Percentiles rank a stretch among this genome's conserved stretches.
phyloP scores from a whole-genome alignment of 768 basidiomycete genomes.

The Punctularia strigosozonata region DNA sequence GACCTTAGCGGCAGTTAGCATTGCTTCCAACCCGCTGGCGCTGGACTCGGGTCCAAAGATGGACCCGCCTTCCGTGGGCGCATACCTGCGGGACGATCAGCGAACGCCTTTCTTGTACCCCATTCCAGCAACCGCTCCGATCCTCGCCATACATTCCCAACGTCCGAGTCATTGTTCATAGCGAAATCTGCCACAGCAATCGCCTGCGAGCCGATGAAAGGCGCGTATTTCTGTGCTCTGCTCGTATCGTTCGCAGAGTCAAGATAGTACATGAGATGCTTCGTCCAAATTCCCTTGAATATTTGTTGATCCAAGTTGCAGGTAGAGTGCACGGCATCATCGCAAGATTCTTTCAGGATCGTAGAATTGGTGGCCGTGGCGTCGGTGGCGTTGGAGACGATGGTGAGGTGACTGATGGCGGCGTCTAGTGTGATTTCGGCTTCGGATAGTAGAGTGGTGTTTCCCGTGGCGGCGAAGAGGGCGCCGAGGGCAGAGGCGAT shows the following conservation, averaged over 20 bases:
- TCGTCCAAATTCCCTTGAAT: constrained; percentile 6
- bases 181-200: constrained; percentile 2
- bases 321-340: constrained; percentile 6
- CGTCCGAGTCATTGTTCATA: not conserved
- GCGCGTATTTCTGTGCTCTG: constrained; percentile 6
- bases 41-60: constrained; percentile 11
- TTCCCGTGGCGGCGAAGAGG: constrained; percentile 5
- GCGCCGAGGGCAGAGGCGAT: constrained; percentile 7
- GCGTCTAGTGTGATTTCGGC: constrained; percentile 12
- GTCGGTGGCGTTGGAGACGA: no score
- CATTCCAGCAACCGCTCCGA: not conserved
- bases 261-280: constrained; percentile 12
- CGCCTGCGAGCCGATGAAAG: constrained; percentile 7
- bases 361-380: constrained; percentile 4
- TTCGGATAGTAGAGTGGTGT: constrained; percentile 6
- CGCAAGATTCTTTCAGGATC: constrained; percentile 12
- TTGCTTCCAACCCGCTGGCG: not conserved
- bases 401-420: constrained; percentile 3
- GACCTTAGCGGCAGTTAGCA: not conserved
- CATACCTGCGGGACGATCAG: no score
- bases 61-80: constrained; percentile 14
- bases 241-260: constrained; percentile 5
- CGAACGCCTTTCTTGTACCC: no score
- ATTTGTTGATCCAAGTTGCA: constrained; percentile 6
- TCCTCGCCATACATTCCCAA: not conserved